phyloP scores from a whole-genome alignment of 495 filamentous ascomycete species.

The Antarctomyces pellizariae region DNA sequence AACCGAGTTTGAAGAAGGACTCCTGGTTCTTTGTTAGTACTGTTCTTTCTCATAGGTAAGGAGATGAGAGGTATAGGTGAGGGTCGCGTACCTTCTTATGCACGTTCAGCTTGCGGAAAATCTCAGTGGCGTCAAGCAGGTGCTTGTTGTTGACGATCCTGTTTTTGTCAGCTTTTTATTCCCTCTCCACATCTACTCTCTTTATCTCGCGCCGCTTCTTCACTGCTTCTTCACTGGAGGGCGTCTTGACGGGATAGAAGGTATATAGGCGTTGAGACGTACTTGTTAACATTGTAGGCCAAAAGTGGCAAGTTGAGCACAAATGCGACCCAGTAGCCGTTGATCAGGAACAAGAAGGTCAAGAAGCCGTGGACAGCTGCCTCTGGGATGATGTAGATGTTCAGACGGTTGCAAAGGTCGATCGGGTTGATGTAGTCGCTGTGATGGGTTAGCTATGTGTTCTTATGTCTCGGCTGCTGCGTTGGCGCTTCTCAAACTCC shows the following conservation, averaged over 20 bases:
- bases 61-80: too few relatives aligned
- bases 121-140: slow-evolving; percentile 92
- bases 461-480: background rate
- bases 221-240: slow-evolving; percentile 1
- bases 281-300: slow-evolving; percentile 95
- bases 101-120: slow-evolving; percentile 95
- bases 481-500: background rate
- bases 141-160: slow-evolving; percentile 96
- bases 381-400: slow-evolving; percentile 98
- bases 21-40: too few relatives aligned
- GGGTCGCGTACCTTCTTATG: slow-evolving; percentile 90
- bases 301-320: slow-evolving; percentile 81
- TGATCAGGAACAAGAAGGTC: slow-evolving; percentile 86
- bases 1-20: slow-evolving; percentile 97
- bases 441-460: slow-evolving; percentile 1
- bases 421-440: slow-evolving; percentile 99
- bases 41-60: too few relatives aligned
- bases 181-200: slow-evolving; percentile 4
- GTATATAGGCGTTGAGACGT: slow-evolving; percentile 13
- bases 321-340: slow-evolving; percentile 93
- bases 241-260: background rate
- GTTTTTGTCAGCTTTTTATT: slow-evolving; percentile 2
- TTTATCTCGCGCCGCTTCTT: too few relatives aligned
- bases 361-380: slow-evolving; percentile 91
- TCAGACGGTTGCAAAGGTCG: slow-evolving; percentile 99